A percentile compares a stretch with the other conserved stretches of the same genome.
Conservation (phyloP, 2,329 filamentous ascomycete genomes). For the Hypoxylon sp. region DNA sequence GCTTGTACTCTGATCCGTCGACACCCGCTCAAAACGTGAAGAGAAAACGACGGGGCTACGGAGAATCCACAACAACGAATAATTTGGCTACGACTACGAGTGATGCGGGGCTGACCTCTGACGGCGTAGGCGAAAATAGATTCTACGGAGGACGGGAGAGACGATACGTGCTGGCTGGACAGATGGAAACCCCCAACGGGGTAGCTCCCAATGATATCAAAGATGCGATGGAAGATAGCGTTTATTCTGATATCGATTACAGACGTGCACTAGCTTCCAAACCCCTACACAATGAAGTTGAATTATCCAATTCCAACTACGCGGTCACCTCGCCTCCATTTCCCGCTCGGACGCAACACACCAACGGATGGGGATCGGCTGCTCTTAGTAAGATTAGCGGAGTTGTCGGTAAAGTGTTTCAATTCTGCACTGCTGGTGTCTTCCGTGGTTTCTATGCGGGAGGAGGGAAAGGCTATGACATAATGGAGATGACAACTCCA, state of each 20-base stretch:
- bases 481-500: slow-evolving; percentile 53
- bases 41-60: slow-evolving; percentile 61
- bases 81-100: slow-evolving; percentile 50
- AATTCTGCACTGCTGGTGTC: slow-evolving; percentile 81
- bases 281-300: slow-evolving; percentile 56
- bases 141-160: slow-evolving; percentile 44
- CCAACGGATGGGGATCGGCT: slow-evolving; percentile 68
- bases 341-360: slow-evolving; percentile 44
- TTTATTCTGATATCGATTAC: slow-evolving; percentile 71
- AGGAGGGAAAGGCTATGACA: slow-evolving; percentile 79
- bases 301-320: slow-evolving; percentile 54
- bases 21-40: slow-evolving; percentile 58
- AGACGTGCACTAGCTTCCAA: slow-evolving; percentile 67
- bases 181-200: slow-evolving; percentile 65
- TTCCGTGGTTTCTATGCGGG: slow-evolving; percentile 92
- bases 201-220: slow-evolving; percentile 52
- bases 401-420: slow-evolving; percentile 83
- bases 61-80: slow-evolving; percentile 55
- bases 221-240: slow-evolving; percentile 64
- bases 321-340: slow-evolving; percentile 45
- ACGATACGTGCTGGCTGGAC: slow-evolving; percentile 67
- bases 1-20: slow-evolving; percentile 57
- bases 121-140: slow-evolving; percentile 47
- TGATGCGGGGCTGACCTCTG: slow-evolving; percentile 50
- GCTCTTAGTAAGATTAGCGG: slow-evolving; percentile 75